Evolutionary conservation across 192 early-diverging fungal species (phyloP).

Genomic region (Jimgerdemannia lactiflua): DNA sequence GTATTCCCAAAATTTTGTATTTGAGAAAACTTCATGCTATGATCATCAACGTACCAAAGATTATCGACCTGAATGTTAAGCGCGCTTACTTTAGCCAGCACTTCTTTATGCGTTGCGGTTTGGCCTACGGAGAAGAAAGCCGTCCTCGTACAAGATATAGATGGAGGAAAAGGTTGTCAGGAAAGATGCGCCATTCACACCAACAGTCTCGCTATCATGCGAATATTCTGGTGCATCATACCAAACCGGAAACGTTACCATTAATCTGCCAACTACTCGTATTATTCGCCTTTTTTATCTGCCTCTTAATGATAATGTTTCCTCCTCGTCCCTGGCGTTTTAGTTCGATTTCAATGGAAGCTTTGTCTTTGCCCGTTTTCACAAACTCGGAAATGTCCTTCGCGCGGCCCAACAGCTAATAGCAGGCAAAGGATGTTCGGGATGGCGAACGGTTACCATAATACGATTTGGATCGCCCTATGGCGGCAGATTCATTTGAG

Average conservation of each 20-base stretch:
- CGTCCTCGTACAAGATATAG: too few relatives aligned
- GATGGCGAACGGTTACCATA: background rate
- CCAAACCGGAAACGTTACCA: slow-evolving; percentile 39
- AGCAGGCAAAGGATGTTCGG: background rate
- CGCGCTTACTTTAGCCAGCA: slow-evolving; percentile 54
- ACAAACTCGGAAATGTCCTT: slow-evolving; percentile 92
- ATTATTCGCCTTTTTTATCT: slow-evolving; percentile 63
- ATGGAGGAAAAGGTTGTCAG: too few relatives aligned
- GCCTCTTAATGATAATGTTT: slow-evolving; percentile 50
- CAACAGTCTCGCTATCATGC: too few relatives aligned
- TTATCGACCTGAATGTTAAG: slow-evolving; percentile 95
- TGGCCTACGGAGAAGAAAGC: slow-evolving; percentile 38
- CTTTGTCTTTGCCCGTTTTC: slow-evolving; percentile 80
- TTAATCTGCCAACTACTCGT: slow-evolving; percentile 78
- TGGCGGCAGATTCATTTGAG: background rate
- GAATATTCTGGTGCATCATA: background rate
- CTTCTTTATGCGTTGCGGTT: slow-evolving; percentile 53
- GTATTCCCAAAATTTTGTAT: too few relatives aligned
- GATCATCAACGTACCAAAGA: slow-evolving; percentile 62
- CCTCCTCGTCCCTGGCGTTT: slow-evolving; percentile 6
- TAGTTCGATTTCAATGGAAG: slow-evolving; percentile 85
- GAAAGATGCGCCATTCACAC: too few relatives aligned
- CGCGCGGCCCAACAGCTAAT: slow-evolving; percentile 76
- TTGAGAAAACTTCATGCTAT: too few relatives aligned
- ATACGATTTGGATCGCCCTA: too few relatives aligned